phyloP scores from a whole-genome alignment of 441 rosid species.

The Gossypium trilobum region DNA sequence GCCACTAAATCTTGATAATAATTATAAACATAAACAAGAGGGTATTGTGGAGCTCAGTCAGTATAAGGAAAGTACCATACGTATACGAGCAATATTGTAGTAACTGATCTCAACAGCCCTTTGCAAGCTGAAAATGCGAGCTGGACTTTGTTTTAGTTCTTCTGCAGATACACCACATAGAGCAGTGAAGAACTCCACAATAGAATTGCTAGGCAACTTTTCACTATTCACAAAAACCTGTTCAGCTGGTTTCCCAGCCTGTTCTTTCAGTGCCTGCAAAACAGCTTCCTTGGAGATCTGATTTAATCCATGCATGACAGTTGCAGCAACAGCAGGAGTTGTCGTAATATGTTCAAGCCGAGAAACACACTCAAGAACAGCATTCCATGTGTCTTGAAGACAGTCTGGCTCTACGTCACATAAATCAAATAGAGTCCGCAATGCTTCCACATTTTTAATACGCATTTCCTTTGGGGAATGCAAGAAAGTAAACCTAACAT shows the following conservation, averaged over 20 bases:
- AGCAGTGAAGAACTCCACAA: conserved; percentile 96
- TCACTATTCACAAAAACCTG: conserved; percentile 91
- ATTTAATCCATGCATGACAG: conserved; percentile 95
- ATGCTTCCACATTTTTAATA: conserved; percentile 93
- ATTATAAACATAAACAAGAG: conserved; percentile 1
- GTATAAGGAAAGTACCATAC: conserved; percentile 58
- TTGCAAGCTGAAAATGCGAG: conserved; percentile 98
- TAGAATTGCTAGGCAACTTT: conserved; percentile 81
- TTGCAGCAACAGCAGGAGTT: conserved; percentile 84
- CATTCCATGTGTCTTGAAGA: conserved; percentile 99
- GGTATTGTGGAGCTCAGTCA: neutral
- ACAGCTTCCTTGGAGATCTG: conserved; percentile 96
- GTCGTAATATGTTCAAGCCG: conserved; percentile 89
- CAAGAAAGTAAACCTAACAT: conserved; percentile 87
- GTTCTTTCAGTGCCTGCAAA: conserved; percentile 77
- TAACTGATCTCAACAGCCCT: conserved; percentile 98
- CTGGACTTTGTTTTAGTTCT: conserved; percentile 92
- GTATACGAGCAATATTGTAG: conserved; percentile 96
- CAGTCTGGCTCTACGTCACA: conserved; percentile 67
- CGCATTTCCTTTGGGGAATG: conserved; percentile 99
- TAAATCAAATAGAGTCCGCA: conserved; percentile 70
- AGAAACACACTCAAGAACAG: conserved; percentile 95
- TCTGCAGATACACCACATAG: conserved; percentile 96
- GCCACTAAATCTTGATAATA: conserved; percentile 10
- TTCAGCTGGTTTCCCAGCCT: conserved; percentile 92